Conservation (phyloP, 192 early-diverging fungal species). For the Pilaira anomala region DNA sequence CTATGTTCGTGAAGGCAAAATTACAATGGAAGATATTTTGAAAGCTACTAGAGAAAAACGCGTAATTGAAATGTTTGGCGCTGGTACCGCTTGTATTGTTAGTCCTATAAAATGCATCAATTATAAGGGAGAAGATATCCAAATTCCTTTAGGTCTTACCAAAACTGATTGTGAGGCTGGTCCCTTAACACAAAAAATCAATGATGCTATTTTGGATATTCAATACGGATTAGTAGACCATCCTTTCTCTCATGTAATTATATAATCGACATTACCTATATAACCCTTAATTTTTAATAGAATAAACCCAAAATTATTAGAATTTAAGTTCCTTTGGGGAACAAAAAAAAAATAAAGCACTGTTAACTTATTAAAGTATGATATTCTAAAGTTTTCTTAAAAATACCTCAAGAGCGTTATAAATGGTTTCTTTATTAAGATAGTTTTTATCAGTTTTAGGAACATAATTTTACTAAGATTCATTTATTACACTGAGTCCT, state of each 20-base stretch:
- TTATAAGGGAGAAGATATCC: constrained; percentile 73
- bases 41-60: constrained; percentile 76
- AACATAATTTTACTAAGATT: too few species aligned
- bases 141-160: constrained; percentile 80
- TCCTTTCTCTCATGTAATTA: constrained; percentile 84
- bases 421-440: too few species aligned
- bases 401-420: too few species aligned
- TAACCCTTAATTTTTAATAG: too few species aligned
- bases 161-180: constrained; percentile 77
- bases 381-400: too few species aligned
- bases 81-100: constrained; percentile 95
- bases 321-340: too few species aligned
- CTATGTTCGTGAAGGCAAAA: constrained; percentile 78
- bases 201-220: constrained; percentile 85
- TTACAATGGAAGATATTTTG: constrained; percentile 76
- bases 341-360: too few species aligned
- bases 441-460: too few species aligned
- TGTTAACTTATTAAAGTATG: too few species aligned
- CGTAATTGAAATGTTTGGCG: constrained; percentile 90
- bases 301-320: too few species aligned
- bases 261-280: too few species aligned
- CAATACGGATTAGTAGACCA: constrained; percentile 87
- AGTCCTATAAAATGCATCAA: constrained; percentile 84
- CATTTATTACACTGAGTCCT: too few species aligned
- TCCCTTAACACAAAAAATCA: constrained; percentile 76